Percentiles rank a stretch among this genome's conserved stretches.
phyloP scores from a whole-genome alignment of 495 filamentous ascomycete species.

The Hamigera avellanea region DNA sequence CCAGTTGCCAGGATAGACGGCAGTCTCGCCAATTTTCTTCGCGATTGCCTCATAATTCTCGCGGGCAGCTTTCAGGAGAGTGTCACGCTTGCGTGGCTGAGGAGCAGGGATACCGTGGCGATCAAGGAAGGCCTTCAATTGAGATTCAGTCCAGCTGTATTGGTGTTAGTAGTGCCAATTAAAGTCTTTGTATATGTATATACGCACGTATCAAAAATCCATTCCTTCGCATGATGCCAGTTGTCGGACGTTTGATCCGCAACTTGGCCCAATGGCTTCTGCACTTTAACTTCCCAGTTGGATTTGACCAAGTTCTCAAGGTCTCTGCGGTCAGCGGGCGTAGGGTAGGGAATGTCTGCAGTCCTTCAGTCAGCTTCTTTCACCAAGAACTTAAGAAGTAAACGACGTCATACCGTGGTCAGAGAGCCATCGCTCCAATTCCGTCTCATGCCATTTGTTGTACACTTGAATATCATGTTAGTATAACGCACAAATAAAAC shows the following conservation, averaged over 20 bases:
- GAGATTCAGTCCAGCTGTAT: conserved; percentile 66
- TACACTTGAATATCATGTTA: conserved; percentile 50
- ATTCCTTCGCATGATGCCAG: conserved; percentile 64
- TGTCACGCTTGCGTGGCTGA: conserved; percentile 77
- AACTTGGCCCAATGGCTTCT: conserved; percentile 61
- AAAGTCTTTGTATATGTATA: no score
- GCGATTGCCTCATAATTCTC: conserved; percentile 72
- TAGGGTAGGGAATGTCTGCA: conserved; percentile 68
- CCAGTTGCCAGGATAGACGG: conserved; percentile 90
- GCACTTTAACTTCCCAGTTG: conserved; percentile 69
- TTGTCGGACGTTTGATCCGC: conserved; percentile 61
- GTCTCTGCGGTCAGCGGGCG: conserved; percentile 73
- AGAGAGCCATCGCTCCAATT: conserved; percentile 93
- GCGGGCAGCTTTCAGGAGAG: conserved; percentile 63
- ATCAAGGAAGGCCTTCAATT: conserved; percentile 88
- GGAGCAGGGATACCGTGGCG: conserved; percentile 68
- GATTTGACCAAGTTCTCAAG: conserved; percentile 74
- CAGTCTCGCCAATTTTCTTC: conserved; percentile 71
- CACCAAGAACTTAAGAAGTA: background rate
- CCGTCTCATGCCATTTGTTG: conserved; percentile 98
- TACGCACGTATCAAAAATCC: conserved; percentile 90
- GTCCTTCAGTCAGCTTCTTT: conserved; percentile 4
- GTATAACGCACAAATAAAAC: conserved; percentile 1
- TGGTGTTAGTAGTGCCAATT: conserved; percentile 15
- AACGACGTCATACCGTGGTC: conserved; percentile 48